phyloP scores from a whole-genome alignment of 345 rosid genomes.

The Brassica nigra region DNA sequence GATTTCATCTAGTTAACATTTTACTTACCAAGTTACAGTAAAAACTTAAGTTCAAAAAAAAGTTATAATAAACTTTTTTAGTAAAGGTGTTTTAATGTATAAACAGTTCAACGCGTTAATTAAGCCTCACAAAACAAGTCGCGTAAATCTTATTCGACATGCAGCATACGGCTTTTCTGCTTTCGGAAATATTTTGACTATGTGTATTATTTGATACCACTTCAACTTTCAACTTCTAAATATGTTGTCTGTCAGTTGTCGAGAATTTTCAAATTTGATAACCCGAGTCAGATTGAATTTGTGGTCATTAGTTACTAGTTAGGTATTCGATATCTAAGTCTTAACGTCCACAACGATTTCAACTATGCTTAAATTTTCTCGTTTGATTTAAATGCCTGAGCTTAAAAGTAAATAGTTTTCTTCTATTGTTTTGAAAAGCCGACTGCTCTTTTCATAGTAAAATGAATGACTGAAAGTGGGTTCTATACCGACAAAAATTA shows the following conservation, averaged over 20 bases:
- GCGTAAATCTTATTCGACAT: conserved; percentile 10
- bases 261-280: conserved; percentile 6
- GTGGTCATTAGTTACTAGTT: conserved; percentile 36
- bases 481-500: neutral
- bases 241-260: conserved; percentile 20
- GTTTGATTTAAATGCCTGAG: conserved; percentile 23
- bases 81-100: neutral
- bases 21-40: neutral
- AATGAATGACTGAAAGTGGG: conserved; percentile 23
- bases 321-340: conserved; percentile 32
- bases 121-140: conserved; percentile 13
- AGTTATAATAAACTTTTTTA: neutral
- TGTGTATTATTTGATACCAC: conserved; percentile 10
- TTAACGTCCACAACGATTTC: conserved; percentile 31
- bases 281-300: conserved; percentile 10
- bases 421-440: conserved; percentile 15
- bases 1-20: neutral
- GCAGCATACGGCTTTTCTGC: conserved; percentile 10
- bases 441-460: conserved; percentile 12
- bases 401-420: conserved; percentile 23
- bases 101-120: conserved; percentile 20
- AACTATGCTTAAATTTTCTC: neutral
- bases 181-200: conserved; percentile 33
- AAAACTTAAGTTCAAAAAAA: too few relatives aligned
- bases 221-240: conserved; percentile 15